These are phyloP conservation scores for Colletotrichum simmondsii DNA, from an alignment of 2,329 filamentous ascomycete species.

Conservation along the genomic window DNA sequence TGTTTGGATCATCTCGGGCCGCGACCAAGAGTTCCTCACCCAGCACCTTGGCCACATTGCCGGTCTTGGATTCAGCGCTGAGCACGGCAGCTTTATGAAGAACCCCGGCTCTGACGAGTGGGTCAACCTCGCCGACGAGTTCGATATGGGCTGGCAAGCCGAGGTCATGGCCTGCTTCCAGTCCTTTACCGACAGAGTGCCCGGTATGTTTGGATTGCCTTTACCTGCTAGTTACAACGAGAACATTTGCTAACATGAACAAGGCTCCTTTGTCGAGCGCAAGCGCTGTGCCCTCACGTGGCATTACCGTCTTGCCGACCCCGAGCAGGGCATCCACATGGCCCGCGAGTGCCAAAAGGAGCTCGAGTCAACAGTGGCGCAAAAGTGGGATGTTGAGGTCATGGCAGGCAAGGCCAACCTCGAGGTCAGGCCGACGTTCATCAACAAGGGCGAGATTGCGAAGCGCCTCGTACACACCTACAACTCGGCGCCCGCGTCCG, in stretches of 20 bases:
- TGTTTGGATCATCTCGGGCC: slow-evolving; percentile 98
- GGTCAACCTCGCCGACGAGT: slow-evolving; percentile 87
- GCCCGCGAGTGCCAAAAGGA: slow-evolving; percentile 84
- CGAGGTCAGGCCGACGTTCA: slow-evolving; percentile 94
- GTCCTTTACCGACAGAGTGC: slow-evolving; percentile 86
- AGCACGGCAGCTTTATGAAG: slow-evolving; percentile 96
- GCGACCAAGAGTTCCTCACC: slow-evolving; percentile 90
- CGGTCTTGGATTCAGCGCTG: slow-evolving; percentile 91
- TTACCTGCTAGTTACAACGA: background rate
- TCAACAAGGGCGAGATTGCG: slow-evolving; percentile 98
- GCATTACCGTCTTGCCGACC: slow-evolving; percentile 95
- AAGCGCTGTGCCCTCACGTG: slow-evolving; percentile 96
- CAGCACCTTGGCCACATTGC: slow-evolving; percentile 93
- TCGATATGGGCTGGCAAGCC: slow-evolving; percentile 92
- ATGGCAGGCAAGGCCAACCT: slow-evolving; percentile 98
- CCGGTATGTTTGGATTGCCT: slow-evolving; percentile 65
- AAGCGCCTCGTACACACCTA: slow-evolving; percentile 84
- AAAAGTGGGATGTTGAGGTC: slow-evolving; percentile 91
- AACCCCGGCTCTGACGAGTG: slow-evolving; percentile 81
- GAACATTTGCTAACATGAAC: background rate
- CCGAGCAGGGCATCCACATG: slow-evolving; percentile 84
- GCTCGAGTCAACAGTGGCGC: slow-evolving; percentile 79
- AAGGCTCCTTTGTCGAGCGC: slow-evolving; percentile 90
- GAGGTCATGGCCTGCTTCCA: slow-evolving; percentile 88
- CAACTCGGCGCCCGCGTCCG: slow-evolving; percentile 60